Evolutionary conservation across 352 stramenopile genomes (phyloP), one percentile per base, ranked within the genome.

Genomic region (Pythium myriotylum): DNA sequence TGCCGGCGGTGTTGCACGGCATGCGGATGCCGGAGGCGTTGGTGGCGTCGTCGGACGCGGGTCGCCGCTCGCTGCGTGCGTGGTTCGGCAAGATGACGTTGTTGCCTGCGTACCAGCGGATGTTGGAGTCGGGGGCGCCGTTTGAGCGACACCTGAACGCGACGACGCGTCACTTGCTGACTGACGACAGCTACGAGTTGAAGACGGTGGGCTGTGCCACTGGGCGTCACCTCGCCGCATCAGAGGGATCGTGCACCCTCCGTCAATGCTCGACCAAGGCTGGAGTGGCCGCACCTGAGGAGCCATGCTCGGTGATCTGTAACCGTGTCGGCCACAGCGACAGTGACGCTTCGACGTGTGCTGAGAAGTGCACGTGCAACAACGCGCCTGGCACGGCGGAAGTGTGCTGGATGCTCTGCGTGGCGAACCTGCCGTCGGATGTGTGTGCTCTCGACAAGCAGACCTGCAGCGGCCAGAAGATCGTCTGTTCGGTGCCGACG

Each of bases 371-470:
- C 53, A 67, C 75, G 16, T 84, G 75, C 55, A 63, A 43, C 9
- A 60, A 81, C 61, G 7, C 64, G 39, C 2, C 58, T 0, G 48
- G 53, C 17, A 39, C 70, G 20, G 73, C 54, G 1, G 74, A 84
- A 29, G n/a, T 73, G 1, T 89, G 77, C 65, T 88, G 80, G 80
- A 88, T 88, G 77, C 50, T 88, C 14, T 89, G 80, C 49, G 71
- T 84, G 7, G 56, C 62, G 49, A 68, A 63, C 22, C 56, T 79
- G 2, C 47, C 33, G 16, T 46, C 67, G 7, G 41, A 14, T 29
- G 19, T n/a, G 39, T 84, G 77, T 54, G 24, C 68, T 0, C 27
- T 75, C 33, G n/a, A n/a, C n/a, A n/a, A n/a, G n/a, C n/a, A n/a
- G n/a, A n/a, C n/a, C n/a, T n/a, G n/a, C n/a, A n/a, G 56, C n/a